Conservation (phyloP, 1,139 yeast genomes). For the Scheffersomyces segobiensis region DNA sequence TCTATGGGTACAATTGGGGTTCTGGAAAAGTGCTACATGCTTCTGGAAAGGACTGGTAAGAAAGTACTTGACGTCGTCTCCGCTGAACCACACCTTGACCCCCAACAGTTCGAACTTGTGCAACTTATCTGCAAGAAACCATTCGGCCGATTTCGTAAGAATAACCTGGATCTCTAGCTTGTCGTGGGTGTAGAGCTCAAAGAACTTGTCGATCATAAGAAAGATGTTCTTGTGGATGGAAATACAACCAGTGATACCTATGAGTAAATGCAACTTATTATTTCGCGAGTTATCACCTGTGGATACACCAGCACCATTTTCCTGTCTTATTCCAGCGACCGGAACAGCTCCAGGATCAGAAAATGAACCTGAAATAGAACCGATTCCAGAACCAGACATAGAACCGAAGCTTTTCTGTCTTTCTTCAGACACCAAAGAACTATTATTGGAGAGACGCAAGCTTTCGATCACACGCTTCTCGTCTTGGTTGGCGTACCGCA, state of each 20-base stretch:
- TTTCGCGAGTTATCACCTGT: not conserved
- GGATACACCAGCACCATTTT: not conserved
- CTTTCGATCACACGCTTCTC: conserved; percentile 15
- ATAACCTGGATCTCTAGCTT: conserved; percentile 29
- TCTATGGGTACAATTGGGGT: not conserved
- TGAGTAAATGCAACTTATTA: conserved; percentile 24
- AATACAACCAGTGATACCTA: conserved; percentile 32
- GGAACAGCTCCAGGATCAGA: not conserved
- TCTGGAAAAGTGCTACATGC: conserved; percentile 1
- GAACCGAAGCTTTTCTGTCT: not conserved
- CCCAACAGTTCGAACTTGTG: conserved; percentile 25
- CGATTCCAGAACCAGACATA: not conserved
- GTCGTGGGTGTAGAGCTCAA: conserved; percentile 24
- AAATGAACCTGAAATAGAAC: not conserved
- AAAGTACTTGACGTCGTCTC: conserved; percentile 23
- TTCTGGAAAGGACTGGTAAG: conserved; percentile 12
- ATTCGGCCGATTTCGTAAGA: conserved; percentile 29
- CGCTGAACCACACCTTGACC: conserved; percentile 30
- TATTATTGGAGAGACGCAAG: conserved; percentile 4
- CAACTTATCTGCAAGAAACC: conserved; percentile 25
- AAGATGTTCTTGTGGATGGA: conserved; percentile 26
- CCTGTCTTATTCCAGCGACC: not conserved
- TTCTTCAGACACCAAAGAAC: not conserved
- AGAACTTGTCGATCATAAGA: conserved; percentile 27
- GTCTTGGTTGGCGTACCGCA: conserved; percentile 13